Evolutionary conservation across 2,329 filamentous ascomycete genomes (phyloP), one percentile per base, ranked within the genome.

Genomic region (Anthostomella pinea): DNA sequence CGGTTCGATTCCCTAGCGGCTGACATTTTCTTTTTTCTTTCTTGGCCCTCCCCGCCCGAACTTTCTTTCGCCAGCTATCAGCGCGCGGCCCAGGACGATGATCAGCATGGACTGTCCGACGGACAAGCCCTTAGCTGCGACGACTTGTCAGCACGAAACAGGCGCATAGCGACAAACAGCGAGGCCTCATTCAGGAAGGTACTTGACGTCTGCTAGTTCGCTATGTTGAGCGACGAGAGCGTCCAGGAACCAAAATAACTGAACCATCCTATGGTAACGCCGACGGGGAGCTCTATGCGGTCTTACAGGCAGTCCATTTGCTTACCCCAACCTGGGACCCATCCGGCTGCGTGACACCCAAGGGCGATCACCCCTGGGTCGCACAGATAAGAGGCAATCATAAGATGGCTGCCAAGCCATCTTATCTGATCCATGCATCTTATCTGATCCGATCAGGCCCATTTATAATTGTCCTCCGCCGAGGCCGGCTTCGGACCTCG

Each of bases 141-240:
- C 8, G 18, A 21, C 15, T 4, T 7, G 24, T 32, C 19, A 39
- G 39, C 26, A 26, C 15, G 11, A 29, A 25, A 3, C 2, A 16
- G 33, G 5, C 14, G 21, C 5, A 7, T 5, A 11, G 5, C 30
- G 17, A 6, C 11, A 15, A 16, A 10, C 13, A 18, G 18, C 3
- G 9, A n/a, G 17, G 17, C 11, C 48, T 33, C 46, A 53, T 49
- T 66, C 21, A 73, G 45, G 41, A 68, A 71, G 1, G 63, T 67
- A 44, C 62, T 68, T n/a, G 68, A 67, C 1, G 63, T 67, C 44
- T 72, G 68, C 68, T 68, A 71, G 30, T 67, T 70, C 6, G 64
- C 48, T 23, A 70, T 56, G 25, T 68, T 69, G 19, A 62, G 39
- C 6, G 55, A 56, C 57, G 39, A 62, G 53, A 58, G 60, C 51